phyloP scores from a whole-genome alignment of 306 rosid species.

The Cyclanthera cordifolia region DNA sequence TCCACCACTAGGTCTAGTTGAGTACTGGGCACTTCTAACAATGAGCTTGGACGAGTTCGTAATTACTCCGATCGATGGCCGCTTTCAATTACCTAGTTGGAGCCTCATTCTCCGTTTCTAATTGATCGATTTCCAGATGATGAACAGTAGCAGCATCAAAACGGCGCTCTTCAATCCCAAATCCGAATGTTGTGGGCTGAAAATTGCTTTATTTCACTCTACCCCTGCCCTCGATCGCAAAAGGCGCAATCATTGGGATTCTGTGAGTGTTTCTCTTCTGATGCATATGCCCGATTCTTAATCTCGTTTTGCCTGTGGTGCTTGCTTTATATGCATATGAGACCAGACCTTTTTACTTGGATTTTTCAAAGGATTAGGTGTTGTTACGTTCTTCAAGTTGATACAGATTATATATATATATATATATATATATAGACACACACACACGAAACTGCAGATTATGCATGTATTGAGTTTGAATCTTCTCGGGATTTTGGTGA shows the following conservation, averaged over 20 bases:
- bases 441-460: neutral
- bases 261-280: constrained; percentile 35
- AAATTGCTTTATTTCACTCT: constrained; percentile 61
- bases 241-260: constrained; percentile 38
- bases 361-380: too few relatives aligned
- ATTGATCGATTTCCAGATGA: neutral
- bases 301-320: neutral
- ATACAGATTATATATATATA: too few relatives aligned
- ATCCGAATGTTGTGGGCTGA: constrained; percentile 17
- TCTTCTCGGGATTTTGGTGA: neutral
- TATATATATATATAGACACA: too few relatives aligned
- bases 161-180: constrained; percentile 32
- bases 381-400: neutral
- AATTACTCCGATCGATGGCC: neutral
- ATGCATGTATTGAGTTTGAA: neutral
- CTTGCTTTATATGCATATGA: neutral
- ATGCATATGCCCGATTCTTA: neutral
- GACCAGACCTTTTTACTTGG: too few relatives aligned
- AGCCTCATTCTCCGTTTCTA: neutral
- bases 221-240: constrained; percentile 56
- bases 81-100: neutral
- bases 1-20: too few relatives aligned
- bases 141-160: constrained; percentile 33
- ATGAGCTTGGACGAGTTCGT: too few relatives aligned
- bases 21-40: too few relatives aligned